Evolutionary conservation across 2,329 filamentous ascomycete genomes (phyloP), one percentile per base, ranked within the genome.

Genomic region (Exutisphaerella laricina): DNA sequence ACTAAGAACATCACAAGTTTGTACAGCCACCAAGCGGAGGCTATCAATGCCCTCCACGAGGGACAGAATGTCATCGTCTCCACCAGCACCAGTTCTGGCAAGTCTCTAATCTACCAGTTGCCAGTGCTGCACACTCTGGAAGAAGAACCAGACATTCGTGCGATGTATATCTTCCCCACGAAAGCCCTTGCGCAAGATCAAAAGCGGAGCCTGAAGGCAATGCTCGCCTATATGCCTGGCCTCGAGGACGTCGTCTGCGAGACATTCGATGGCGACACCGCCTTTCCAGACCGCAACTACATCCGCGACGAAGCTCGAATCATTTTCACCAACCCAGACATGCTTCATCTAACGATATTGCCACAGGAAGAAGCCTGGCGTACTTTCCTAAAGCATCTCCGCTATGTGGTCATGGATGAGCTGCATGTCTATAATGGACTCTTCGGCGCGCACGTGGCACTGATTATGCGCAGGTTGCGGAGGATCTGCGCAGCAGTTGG

Each of bases 141-240:
- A 63, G 72, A 79, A 39, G 85, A 97, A 57, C 69, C 66, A 2
- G 73, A 82, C 43, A 85, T 86, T 6, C 75, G 92, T 55, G 92
- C 92, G 2, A 88, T 98, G 82, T 97, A 96, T 62, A 95, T 98
- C 25, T 98, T 98, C 48, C 92, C 92, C 0, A 98, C 92, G 0
- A 98, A 98, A 66, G 92, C 92, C 1, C 69, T 98, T 12, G 90
- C 92, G 0, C 92, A 98, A 62, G 92, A 98, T 64, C 92, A 98
- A 64, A 81, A 83, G 55, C 78, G 88, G 54, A 95, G 88, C 54
- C 71, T 98, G 61, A 86, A 85, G 57, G 88, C 95, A 40, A 76
- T 97, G 60, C 70, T 97, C 48, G 69, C 76, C 1, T 95, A 84
- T 56, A 85, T 98, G 75, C 77, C 83, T 1, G 82, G 80, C 0